Evolutionary conservation across 2,329 filamentous ascomycete species (phyloP), one percentile per base, ranked within the genome.

Genomic region (Alternaria solani): DNA sequence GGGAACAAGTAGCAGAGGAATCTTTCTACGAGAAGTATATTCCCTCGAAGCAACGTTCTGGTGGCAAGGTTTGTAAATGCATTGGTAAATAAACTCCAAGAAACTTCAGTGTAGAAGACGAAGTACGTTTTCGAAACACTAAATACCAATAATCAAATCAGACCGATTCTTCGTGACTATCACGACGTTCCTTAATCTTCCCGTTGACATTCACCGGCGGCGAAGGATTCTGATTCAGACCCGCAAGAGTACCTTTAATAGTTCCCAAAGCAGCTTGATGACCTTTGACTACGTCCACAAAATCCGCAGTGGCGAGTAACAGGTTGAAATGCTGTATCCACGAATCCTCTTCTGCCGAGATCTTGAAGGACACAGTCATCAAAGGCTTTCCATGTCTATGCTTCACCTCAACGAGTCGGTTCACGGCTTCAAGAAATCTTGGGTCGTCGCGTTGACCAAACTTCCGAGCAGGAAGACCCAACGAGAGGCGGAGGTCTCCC

Each of bases 1-100:
- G 5, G 52, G 52, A 47, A 46, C 23, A 16, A 46, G 43, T 20
- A 46, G 25, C 77, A 80, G 63, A 64, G 82, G 30, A 72, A 23
- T 8, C 2, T 30, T 30, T 5, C 16, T 46, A 16, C 43, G 23
- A 46, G 43, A 30, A 11, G 25, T 23, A 5, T 46, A 23, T 7
- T 16, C 16, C 12, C 26, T 46, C 16, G 43, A 46, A 25, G n/a
- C 14, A 23, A 46, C 43, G 26, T 46, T 30, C 7, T 46, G 43
- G 43, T 46, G 43, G 43, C 9, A 18, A 26, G 43, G 43, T 25
- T 12, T 46, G 11, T 46, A 46, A 20, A 26, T 46, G 23, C 9
- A 28, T 23, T 46, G 20, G 0, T 18, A 16, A 11, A 41, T 18
- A 9, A 5, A 41, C 7, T 30, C 28, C 2, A 8, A 30, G 28